Evolutionary conservation across 805 yeast species (phyloP), one percentile per base, ranked within the genome.

Genomic region (Saccharomycopsis lassenensis): DNA sequence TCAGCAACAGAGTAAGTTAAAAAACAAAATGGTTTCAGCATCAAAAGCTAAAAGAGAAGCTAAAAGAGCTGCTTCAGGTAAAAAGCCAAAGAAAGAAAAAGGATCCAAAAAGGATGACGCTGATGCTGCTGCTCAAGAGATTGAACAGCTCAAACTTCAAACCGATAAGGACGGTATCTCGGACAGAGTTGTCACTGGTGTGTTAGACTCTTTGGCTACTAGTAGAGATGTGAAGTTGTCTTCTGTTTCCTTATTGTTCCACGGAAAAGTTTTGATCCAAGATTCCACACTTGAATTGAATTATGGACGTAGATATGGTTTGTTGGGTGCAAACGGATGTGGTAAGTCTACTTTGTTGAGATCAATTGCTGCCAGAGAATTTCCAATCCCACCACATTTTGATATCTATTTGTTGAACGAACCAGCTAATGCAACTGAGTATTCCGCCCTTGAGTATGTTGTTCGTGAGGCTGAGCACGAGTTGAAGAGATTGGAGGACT

Each of bases 21-120:
- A 5, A 16, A 18, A 24, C 5, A 38, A 12, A 33, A 43, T 36
- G 41, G 71, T 77, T 48, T 89, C 97, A 39, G 77, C 95, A 48
- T 86, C 96, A 15, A 89, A 89, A 62, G 97, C 97, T 46, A 91
- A 89, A 68, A 84, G 98, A 78, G 96, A 89, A 48, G 95, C 94
- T 48, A 89, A 87, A 67, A 85, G 86, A 62, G 84, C 81, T 50
- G 93, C 84, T 43, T 83, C 82, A 50, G 87, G 86, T 54, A 66
- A 74, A 52, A 62, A 69, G 44, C 65, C 73, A 63, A 79, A 73
- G 64, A 72, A 78, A 59, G 71, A 46, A 50, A 56, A 54, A 57
- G 51, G 46, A 50, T 49, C 65, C 31, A 63, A 67, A 43, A 65
- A 57, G 15, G 62, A 50, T 29, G 82, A 69, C 19, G 76, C 64